Base-by-base conservation (phyloP, 1,284 basidiomycete genomes). In the Taiwanofungus camphoratus region DNA sequence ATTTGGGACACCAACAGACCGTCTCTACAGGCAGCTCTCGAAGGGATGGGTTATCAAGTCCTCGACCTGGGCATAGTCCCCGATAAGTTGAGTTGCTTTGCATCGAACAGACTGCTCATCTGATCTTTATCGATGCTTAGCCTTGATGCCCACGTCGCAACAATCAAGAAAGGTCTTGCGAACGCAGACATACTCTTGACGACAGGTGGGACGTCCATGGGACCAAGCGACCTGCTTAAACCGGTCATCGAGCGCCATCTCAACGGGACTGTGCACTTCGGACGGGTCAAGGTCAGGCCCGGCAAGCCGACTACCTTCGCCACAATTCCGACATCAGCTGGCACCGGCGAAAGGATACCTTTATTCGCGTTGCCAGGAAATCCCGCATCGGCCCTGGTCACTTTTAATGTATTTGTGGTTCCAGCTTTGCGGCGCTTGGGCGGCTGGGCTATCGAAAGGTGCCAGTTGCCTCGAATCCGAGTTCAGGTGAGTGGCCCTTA, bases 171-270 rank as follows among this genome's bases (percentile, higher is more conserved):
- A 19, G 90, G 82, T 0, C 65, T 89, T 3, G 62, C 70, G 21
- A 57, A 64, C 16, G 82, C 88, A 0, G 91, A 93, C 56, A 63
- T 94, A 2, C 60, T 93, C 7, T 63, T 94, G 8, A 87, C 87
- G 0, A 94, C 91, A 0, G 91, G 92, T 9, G 91, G 91, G 2
- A 92, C 91, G 2, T 89, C 86, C 4, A 94, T 94, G 91, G 91
- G 91, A 2, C 77, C 91, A 8, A 79, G 79, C 1, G 91, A 94
- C 60, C 70, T 93, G 21, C 65, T 94, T 36, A 93, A 94, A 60
- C 91, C 92, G 1, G 76, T 92, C 42, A 83, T 94, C 48, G 92
- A 94, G 62, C 76, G 82, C 15, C 71, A 84, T 23, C 75, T 93
- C 38, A 57, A 69, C 11, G 91, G 87, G 0, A 79, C 73, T 2